phyloP scores from a whole-genome alignment of 345 rosid genomes.

The Dipteronia dyeriana region DNA sequence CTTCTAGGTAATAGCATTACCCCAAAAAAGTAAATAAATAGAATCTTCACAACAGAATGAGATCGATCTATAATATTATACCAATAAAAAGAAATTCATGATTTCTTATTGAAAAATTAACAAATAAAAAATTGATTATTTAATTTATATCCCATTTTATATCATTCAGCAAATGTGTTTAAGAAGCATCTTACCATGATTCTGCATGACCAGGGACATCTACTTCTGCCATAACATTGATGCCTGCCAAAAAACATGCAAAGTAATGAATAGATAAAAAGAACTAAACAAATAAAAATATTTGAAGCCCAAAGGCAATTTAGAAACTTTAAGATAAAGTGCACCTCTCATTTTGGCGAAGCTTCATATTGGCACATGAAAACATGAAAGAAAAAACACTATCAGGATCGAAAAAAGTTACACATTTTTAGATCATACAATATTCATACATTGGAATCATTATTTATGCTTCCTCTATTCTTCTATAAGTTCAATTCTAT shows the following conservation, averaged over 20 bases:
- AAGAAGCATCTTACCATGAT: conserved; percentile 64
- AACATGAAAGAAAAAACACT: conserved; percentile 25
- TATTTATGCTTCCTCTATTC: not conserved
- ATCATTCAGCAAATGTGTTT: not conserved
- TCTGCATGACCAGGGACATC: conserved; percentile 99
- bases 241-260: conserved; percentile 54
- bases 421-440: not conserved
- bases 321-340: conserved; percentile 16
- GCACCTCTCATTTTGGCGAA: conserved; percentile 95
- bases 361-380: conserved; percentile 45
- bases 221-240: conserved; percentile 90
- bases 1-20: not conserved
- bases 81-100: not conserved
- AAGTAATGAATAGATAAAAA: conserved; percentile 14
- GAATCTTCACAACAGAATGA: not conserved
- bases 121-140: too few species aligned
- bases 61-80: not conserved
- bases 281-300: not conserved
- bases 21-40: not conserved
- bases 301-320: not conserved
- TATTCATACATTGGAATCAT: not conserved
- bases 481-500: not conserved
- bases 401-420: not conserved
- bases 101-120: not conserved
- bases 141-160: too few species aligned